Conservation (phyloP, 1,284 basidiomycete genomes). For the Wallemia mellicola region DNA sequence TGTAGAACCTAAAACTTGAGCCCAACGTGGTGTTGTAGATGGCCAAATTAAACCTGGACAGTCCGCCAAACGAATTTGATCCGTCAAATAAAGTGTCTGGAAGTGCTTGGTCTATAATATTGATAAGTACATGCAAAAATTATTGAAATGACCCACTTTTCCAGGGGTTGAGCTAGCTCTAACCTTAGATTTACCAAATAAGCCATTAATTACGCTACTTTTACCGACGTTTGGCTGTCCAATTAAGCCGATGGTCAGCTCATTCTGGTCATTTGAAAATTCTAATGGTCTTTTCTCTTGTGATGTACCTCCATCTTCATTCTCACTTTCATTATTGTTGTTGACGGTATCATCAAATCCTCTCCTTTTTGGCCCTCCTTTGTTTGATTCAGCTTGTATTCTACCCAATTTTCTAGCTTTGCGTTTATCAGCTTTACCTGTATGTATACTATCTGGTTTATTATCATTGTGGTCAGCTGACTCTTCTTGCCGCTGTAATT, state of each 20-base stretch:
- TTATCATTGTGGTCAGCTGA: background rate
- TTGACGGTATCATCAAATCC: background rate
- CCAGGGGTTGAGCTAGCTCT: background rate
- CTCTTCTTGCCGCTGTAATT: background rate
- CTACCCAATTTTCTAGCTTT: background rate
- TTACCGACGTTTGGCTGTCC: background rate
- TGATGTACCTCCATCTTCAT: background rate
- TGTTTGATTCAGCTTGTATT: background rate
- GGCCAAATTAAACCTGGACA: background rate
- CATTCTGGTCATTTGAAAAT: too few species aligned
- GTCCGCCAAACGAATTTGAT: background rate
- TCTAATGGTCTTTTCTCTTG: too few species aligned
- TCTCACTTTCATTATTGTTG: background rate
- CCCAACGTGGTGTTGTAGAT: background rate
- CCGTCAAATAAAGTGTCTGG: background rate
- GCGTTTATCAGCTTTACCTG: background rate
- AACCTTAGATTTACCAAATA: background rate
- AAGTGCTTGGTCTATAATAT: conserved; percentile 1
- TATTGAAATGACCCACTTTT: too few species aligned
- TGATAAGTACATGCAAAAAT: too few species aligned
- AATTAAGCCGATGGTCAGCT: background rate
- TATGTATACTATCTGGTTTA: background rate
- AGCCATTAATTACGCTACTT: background rate
- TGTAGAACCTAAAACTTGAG: background rate
- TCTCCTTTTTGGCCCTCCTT: background rate